phyloP scores from a whole-genome alignment of 805 yeast species.

The Candida pini region DNA sequence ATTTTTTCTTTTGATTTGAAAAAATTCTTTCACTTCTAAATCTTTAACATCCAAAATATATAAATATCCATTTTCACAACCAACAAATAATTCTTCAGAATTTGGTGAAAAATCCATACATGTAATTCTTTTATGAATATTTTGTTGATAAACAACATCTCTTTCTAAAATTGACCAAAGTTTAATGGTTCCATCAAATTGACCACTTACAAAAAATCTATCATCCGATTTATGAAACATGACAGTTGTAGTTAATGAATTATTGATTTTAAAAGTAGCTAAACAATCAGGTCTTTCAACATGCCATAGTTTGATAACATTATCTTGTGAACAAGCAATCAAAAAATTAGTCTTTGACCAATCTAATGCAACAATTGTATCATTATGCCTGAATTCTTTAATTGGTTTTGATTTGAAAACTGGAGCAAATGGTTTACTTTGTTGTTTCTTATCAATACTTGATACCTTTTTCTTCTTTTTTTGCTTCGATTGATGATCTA shows the following conservation, averaged over 20 bases:
- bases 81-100: slow-evolving; percentile 56
- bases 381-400: slow-evolving; percentile 54
- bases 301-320: slow-evolving; percentile 82
- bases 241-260: slow-evolving; percentile 68
- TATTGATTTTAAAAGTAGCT: slow-evolving; percentile 64
- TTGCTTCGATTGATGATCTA: not conserved
- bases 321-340: slow-evolving; percentile 78
- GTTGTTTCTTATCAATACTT: slow-evolving; percentile 10
- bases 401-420: slow-evolving; percentile 69
- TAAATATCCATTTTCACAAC: slow-evolving; percentile 74
- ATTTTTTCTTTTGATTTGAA: slow-evolving; percentile 40
- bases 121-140: slow-evolving; percentile 64
- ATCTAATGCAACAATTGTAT: slow-evolving; percentile 67
- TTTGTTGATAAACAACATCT: slow-evolving; percentile 53
- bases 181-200: slow-evolving; percentile 67
- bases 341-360: slow-evolving; percentile 88
- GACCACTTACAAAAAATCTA: slow-evolving; percentile 77
- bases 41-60: slow-evolving; percentile 59
- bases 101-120: slow-evolving; percentile 69
- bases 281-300: slow-evolving; percentile 59
- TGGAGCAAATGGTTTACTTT: slow-evolving; percentile 52
- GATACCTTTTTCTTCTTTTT: slow-evolving; percentile 3
- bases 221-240: slow-evolving; percentile 83
- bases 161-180: slow-evolving; percentile 84
- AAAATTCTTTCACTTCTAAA: slow-evolving; percentile 39